Conservation (phyloP, 805 yeast species). For the Candida ficus region DNA sequence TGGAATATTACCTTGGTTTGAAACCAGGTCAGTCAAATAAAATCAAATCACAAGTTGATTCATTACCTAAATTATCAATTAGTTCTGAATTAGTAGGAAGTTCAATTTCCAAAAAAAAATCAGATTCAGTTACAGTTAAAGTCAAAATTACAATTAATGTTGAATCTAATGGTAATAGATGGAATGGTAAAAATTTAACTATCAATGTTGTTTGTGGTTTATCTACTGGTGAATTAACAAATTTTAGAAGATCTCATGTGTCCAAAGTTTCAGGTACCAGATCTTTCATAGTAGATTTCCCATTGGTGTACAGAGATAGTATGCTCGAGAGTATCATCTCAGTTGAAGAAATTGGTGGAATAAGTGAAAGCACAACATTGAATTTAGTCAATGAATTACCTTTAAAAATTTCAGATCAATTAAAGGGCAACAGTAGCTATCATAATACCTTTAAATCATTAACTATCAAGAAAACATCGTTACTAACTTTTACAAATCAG, state of each 20-base stretch:
- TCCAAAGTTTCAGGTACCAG: slow-evolving; percentile 23
- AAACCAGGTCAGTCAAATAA: slow-evolving; percentile 37
- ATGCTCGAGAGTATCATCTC: slow-evolving; percentile 26
- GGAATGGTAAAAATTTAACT: slow-evolving; percentile 32
- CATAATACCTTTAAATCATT: slow-evolving; percentile 3
- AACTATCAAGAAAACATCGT: neutral
- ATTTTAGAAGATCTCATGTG: slow-evolving; percentile 36
- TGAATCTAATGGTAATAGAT: slow-evolving; percentile 14
- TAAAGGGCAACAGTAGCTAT: neutral
- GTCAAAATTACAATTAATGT: slow-evolving; percentile 16
- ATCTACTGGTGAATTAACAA: slow-evolving; percentile 34
- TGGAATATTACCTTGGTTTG: slow-evolving; percentile 38
- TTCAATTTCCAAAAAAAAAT: slow-evolving; percentile 1
- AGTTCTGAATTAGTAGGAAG: slow-evolving; percentile 14
- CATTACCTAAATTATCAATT: slow-evolving; percentile 34
- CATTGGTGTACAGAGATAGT: slow-evolving; percentile 18
- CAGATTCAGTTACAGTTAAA: slow-evolving; percentile 21
- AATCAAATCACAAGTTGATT: slow-evolving; percentile 28
- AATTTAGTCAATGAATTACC: slow-evolving; percentile 2
- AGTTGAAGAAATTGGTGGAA: slow-evolving; percentile 37
- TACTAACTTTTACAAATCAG: slow-evolving; percentile 9
- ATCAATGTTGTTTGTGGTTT: slow-evolving; percentile 28
- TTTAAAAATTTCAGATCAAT: neutral
- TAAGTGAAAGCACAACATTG: slow-evolving; percentile 13
- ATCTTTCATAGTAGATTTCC: slow-evolving; percentile 25